phyloP scores from a whole-genome alignment of 345 rosid genomes.

The Populus tremula region DNA sequence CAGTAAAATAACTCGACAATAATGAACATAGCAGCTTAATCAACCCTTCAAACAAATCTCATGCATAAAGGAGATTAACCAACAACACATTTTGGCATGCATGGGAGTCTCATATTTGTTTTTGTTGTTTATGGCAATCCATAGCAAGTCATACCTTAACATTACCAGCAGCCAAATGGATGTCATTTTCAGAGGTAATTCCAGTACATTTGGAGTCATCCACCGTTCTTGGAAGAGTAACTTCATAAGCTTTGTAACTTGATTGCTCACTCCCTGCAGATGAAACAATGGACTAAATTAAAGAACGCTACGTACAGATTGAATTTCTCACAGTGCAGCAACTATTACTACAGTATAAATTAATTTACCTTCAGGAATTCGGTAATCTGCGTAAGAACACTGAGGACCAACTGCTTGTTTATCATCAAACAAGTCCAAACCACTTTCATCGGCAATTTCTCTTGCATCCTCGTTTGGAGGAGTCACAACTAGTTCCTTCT shows the following conservation, averaged over 20 bases:
- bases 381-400: constrained; percentile 5
- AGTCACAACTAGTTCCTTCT: background rate
- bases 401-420: constrained; percentile 7
- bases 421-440: constrained; percentile 14
- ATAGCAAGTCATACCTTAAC: constrained; percentile 24
- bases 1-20: no score
- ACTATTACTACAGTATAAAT: no score
- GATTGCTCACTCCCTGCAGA: constrained; percentile 22
- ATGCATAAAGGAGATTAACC: background rate
- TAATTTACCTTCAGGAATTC: constrained; percentile 19
- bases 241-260: constrained; percentile 10
- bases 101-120: background rate
- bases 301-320: no score
- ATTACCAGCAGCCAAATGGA: constrained; percentile 1
- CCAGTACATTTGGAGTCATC: background rate
- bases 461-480: constrained; percentile 24
- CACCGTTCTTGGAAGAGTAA: constrained; percentile 14
- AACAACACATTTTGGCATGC: background rate
- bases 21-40: no score
- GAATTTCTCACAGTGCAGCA: no score
- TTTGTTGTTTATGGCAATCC: background rate
- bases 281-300: background rate
- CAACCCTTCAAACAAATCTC: background rate
- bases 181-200: background rate
- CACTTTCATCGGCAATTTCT: constrained; percentile 22